Evolutionary conservation across 257 asterid species (phyloP).

Genomic region (Jacaranda mimosifolia): DNA sequence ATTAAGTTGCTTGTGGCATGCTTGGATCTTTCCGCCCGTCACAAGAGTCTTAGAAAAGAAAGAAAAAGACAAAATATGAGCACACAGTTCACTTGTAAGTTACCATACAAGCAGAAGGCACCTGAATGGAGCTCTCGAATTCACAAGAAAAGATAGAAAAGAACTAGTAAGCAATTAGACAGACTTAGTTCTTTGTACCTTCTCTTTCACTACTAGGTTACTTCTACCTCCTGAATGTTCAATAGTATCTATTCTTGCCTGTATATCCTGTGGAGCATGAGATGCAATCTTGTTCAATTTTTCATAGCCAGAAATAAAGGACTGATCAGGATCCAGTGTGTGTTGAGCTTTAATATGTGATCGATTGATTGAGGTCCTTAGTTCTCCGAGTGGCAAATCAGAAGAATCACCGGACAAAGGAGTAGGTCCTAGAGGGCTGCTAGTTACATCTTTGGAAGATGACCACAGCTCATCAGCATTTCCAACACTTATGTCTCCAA

Average conservation of each 20-base stretch:
- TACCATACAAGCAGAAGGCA: conserved; percentile 14
- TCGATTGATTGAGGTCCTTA: conserved; percentile 47
- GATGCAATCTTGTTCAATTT: conserved; percentile 50
- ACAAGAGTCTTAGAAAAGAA: conserved; percentile 42
- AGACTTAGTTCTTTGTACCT: conserved; percentile 55
- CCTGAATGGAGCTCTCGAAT: conserved; percentile 16
- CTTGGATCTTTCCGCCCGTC: conserved; percentile 41
- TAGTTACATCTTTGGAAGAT: conserved; percentile 69
- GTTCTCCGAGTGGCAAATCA: conserved; percentile 53
- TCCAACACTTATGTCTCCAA: conserved; percentile 65
- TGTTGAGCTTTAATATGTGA: conserved; percentile 53
- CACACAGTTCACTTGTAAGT: conserved; percentile 8
- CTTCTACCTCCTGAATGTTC: conserved; percentile 60
- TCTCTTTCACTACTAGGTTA: conserved; percentile 54
- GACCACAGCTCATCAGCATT: conserved; percentile 79
- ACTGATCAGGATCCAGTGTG: conserved; percentile 54
- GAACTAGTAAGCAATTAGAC: conserved; percentile 25
- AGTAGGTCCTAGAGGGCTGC: conserved; percentile 52
- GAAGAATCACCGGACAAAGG: conserved; percentile 68
- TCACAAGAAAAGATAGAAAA: conserved; percentile 6
- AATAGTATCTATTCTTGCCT: conserved; percentile 61
- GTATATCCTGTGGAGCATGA: conserved; percentile 51
- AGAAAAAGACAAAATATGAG: conserved; percentile 18
- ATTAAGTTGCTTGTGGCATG: conserved; percentile 36
- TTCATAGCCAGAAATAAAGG: conserved; percentile 51